These are phyloP conservation scores for Vicia sativa DNA, from an alignment of 306 rosid genomes.

Conservation along the genomic window DNA sequence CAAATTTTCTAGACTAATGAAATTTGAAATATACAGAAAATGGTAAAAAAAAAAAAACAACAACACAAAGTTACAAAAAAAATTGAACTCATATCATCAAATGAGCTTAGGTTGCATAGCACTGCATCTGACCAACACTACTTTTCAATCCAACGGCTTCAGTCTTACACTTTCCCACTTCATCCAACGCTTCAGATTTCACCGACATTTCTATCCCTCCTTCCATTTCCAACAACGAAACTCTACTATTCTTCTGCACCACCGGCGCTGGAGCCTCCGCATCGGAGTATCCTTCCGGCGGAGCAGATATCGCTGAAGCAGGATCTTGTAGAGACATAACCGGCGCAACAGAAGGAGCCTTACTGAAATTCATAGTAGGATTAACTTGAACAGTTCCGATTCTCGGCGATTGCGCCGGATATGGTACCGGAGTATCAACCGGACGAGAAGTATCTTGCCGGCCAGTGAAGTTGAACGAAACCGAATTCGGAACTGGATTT, in stretches of 20 bases:
- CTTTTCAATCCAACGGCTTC: conserved; percentile 16
- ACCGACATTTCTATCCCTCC: background rate
- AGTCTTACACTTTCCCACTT: conserved; percentile 13
- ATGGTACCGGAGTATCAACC: conserved; percentile 17
- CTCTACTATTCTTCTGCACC: background rate
- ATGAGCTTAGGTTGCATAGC: conserved; percentile 25
- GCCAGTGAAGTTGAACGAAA: conserved; percentile 5
- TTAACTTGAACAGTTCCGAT: background rate
- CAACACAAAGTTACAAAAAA: background rate
- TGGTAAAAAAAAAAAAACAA: background rate
- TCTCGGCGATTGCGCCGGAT: background rate
- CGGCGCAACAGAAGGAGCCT: conserved; percentile 16
- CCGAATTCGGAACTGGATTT: conserved; percentile 21
- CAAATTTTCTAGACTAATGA: background rate
- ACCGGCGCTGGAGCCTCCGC: conserved; percentile 16
- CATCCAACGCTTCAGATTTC: conserved; percentile 30
- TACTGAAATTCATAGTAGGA: conserved; percentile 8
- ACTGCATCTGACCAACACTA: conserved; percentile 2
- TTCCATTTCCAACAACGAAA: background rate
- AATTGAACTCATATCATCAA: background rate
- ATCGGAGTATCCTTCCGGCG: conserved; percentile 32
- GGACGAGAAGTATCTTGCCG: conserved; percentile 1
- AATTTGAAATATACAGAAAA: background rate
- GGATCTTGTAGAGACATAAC: conserved; percentile 8
- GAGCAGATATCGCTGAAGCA: conserved; percentile 24